Base-by-base conservation (phyloP, 2,329 filamentous ascomycete species). In the Mariannaea sp. region DNA sequence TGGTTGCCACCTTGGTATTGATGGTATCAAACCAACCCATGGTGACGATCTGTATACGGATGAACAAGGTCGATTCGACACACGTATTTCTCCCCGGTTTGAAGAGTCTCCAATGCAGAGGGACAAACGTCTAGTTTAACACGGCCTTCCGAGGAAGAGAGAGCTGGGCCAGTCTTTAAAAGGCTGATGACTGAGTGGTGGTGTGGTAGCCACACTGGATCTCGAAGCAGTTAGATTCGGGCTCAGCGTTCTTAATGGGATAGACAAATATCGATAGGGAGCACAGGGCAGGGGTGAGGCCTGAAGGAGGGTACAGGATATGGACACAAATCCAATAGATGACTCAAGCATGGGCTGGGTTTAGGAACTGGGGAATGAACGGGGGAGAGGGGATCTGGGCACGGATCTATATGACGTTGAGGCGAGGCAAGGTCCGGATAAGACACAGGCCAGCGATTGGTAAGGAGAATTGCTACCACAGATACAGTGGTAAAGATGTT, bases 1-100 rank as follows among this genome's bases (percentile, higher is more conserved):
- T 86, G 58, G 74, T 75, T 56, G 88, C 89, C 61, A 92, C 80
- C 55, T 75, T 78, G 58, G 67, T 65, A 68, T 87, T 85, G 69
- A 76, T 65, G 4, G 66, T 75, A 12, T 83, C 71, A 47, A 77
- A 66, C 78, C 77, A 81, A 63, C 69, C 72, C 78, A 81, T 82
- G 36, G 46, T 64, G 58, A 44, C 33, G 44, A 47, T 19, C 12
- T 40, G 40, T 26, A 20, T 6, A 12, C 30, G 19, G 36, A 10
- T 20, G 16, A 36, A 39, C 2, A 41, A 38, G 35, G 40, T 9
- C 17, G 38, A 26, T 20, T 27, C 33, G 13, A 12, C 29, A 16
- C n/a, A 24, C 16, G 7, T 8, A 14, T 48, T 14, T 22, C 27
- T 2, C 36, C 44, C n/a, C n/a, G n/a, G n/a, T n/a, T n/a, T n/a